Evolutionary conservation across 495 filamentous ascomycete species (phyloP), one percentile per base, ranked within the genome.

Genomic region (Aspergillus biplanus): DNA sequence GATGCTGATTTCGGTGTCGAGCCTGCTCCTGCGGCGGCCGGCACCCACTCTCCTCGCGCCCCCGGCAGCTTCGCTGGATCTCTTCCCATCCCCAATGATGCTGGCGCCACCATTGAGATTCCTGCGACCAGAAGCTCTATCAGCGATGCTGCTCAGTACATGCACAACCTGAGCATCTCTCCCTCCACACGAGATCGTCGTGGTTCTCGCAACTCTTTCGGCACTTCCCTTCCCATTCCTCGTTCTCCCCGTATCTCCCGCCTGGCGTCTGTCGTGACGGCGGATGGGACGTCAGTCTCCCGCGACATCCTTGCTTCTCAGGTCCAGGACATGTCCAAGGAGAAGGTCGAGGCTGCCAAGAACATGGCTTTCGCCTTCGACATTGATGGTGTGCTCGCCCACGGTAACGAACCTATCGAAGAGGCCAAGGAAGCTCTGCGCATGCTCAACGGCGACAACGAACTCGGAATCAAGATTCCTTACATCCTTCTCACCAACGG

Each of bases 401-500:
- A 92, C 58, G 92, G 92, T 48, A 91, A 90, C 35, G 78, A 85
- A 64, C 86, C 91, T 15, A 96, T 96, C 64, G 88, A 89, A 12
- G 89, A 93, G 73, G 92, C 92, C 52, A 83, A 91, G 61, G 85
- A 92, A 70, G 90, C 90, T n/a, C 88, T 96, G 85, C 89, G 88
- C 75, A 85, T 91, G 12, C 79, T 96, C 42, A 95, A 95, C 71
- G 92, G 92, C 6, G 85, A 93, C 68, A 97, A 97, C 71, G 82
- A 92, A 73, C 88, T 91, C 67, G 91, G 91, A 16, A 82, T 96
- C 73, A 93, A 90, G 76, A 84, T 96, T 42, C 93, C 93, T 8
- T 94, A 96, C 75, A 96, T 97, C 66, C 90, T 96, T 65, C 81
- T 97, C 52, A 97, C 93, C 68, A 97, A 97, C 75, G 93, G 93